Evolutionary conservation across 345 rosid genomes (phyloP), one percentile per base, ranked within the genome.

Genomic region (Geranium rotundifolium): DNA sequence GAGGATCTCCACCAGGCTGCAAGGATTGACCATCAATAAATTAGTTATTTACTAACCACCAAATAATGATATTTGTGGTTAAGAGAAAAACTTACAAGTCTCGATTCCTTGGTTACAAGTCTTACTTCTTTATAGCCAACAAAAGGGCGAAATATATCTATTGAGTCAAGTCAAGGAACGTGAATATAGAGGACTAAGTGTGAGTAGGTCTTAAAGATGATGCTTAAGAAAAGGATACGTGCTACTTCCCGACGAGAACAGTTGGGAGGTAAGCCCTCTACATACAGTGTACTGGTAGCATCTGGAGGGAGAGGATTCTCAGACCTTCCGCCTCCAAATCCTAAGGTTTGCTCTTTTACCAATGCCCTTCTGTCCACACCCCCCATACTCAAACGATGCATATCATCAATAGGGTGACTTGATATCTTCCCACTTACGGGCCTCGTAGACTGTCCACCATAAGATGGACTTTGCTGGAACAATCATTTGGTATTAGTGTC

Each of bases 61-160:
- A 41, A 6, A 41, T 41, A 12, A 41, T 41, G 14, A 41, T 19
- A 57, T 6, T 7, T 57, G 23, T 4, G 13, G 10, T 16, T 19
- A 31, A 31, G 37, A 57, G 23, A 29, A 57, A 57, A 60, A 65
- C 84, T 76, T 74, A 81, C 92, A 60, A 68, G 77, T 80, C 78
- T 77, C 5, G 86, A 67, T 67, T 84, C 87, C 76, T 84, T 86
- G 80, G 71, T 78, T 7, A 86, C 92, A 49, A 86, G 82, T 72
- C 89, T 81, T 34, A 82, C 88, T 75, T 84, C 89, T 67, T 80
- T 84, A 77, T 84, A 86, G 74, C 92, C 85, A 67, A 86, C 82
- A 70, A 86, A 86, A 13, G 85, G 89, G 52, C 89, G 89, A 63
- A 86, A 86, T 55, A 86, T 86, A 73, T 86, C 89, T 81, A 58